Conservation (phyloP, 192 early-diverging fungal genomes). For the Rhizophagus prolifer region DNA sequence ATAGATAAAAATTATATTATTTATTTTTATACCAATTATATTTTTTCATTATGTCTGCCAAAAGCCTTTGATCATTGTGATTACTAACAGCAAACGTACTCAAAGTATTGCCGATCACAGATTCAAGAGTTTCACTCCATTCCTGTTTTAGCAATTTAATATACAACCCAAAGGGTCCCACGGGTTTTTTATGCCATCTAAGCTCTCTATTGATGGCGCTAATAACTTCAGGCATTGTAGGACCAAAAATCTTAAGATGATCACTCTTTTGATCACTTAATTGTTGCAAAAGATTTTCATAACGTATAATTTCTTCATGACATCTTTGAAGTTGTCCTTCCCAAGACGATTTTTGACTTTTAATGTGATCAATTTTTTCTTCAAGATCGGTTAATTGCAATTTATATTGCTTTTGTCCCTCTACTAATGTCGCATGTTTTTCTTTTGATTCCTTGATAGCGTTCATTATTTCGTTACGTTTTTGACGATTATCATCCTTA, state of each 20-base stretch:
- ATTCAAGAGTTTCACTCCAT: conserved; percentile 64
- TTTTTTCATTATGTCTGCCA: conserved; percentile 54
- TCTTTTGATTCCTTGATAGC: conserved; percentile 42
- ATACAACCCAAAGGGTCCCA: conserved; percentile 72
- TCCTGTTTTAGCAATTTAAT: conserved; percentile 57
- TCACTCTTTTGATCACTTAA: conserved; percentile 65
- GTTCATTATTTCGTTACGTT: conserved; percentile 40
- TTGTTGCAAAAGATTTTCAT: conserved; percentile 38
- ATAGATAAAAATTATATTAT: neutral
- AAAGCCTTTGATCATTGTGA: conserved; percentile 57
- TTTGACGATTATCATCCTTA: conserved; percentile 33
- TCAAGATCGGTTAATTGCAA: conserved; percentile 6
- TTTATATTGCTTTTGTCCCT: conserved; percentile 24
- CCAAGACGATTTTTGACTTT: conserved; percentile 9
- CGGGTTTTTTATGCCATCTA: conserved; percentile 48
- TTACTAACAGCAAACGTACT: conserved; percentile 71
- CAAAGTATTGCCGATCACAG: conserved; percentile 57
- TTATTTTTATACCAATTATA: conserved; percentile 41
- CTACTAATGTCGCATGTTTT: conserved; percentile 38
- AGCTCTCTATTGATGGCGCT: conserved; percentile 45
- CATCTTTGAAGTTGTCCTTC: conserved; percentile 9
- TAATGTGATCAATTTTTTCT: conserved; percentile 7
- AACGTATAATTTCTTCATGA: conserved; percentile 32
- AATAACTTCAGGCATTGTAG: conserved; percentile 60
- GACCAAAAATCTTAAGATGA: conserved; percentile 73